phyloP scores from a whole-genome alignment of 129 eudicot genomes.

The Flaveria brownii region DNA sequence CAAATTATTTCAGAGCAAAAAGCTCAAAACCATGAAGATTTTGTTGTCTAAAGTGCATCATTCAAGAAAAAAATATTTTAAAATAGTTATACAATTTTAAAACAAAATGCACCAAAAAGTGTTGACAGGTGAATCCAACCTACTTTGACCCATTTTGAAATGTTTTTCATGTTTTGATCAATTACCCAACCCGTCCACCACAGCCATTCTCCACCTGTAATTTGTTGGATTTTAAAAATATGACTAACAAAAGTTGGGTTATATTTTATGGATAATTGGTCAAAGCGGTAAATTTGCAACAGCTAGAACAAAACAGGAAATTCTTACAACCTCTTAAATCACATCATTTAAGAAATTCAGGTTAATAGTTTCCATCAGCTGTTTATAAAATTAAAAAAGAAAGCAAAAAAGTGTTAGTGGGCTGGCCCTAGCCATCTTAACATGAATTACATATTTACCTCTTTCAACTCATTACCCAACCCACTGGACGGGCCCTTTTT shows the following conservation, averaged over 20 bases:
- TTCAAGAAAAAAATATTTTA: too few relatives aligned
- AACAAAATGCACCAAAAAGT: neutral
- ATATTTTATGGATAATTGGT: neutral
- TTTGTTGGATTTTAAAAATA: neutral
- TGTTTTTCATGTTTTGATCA: neutral
- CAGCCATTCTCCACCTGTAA: neutral
- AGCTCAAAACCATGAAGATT: neutral
- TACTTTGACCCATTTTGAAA: neutral
- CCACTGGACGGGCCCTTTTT: neutral
- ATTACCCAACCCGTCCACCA: neutral
- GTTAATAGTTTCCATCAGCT: neutral
- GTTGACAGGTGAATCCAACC: neutral
- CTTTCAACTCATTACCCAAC: neutral
- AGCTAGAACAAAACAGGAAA: neutral
- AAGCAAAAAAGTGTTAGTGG: neutral
- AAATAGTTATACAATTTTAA: too few relatives aligned
- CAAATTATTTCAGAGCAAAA: constrained; percentile 25
- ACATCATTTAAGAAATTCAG: neutral
- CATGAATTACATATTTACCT: neutral
- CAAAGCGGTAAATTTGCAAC: neutral
- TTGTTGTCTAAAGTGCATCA: neutral
- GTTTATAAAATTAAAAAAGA: neutral
- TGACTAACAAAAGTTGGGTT: neutral
- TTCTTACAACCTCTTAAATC: constrained; percentile 3
- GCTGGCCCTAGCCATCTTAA: neutral